phyloP scores from a whole-genome alignment of 805 yeast species.

The Candida vartiovaarae region DNA sequence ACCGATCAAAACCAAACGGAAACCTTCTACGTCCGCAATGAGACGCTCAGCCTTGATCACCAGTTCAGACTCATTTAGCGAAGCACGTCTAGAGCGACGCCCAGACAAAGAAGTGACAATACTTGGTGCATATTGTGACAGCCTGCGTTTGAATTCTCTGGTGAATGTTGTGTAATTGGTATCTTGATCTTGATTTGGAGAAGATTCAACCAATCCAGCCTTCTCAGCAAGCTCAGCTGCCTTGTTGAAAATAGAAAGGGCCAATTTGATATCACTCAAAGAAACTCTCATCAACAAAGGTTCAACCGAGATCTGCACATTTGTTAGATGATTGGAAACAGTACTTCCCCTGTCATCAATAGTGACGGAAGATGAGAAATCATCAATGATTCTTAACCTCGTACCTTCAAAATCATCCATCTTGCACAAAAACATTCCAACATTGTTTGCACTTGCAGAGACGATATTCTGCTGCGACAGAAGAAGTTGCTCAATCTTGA shows the following conservation, averaged over 20 bases:
- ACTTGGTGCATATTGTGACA: slow-evolving; percentile 66
- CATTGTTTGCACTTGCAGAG: slow-evolving; percentile 62
- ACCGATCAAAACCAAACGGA: slow-evolving; percentile 78
- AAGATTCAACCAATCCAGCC: slow-evolving; percentile 15
- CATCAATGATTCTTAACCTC: slow-evolving; percentile 74
- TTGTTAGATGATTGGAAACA: slow-evolving; percentile 48
- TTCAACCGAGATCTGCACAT: slow-evolving; percentile 65
- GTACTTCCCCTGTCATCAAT: slow-evolving; percentile 67
- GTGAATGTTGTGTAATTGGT: slow-evolving; percentile 37
- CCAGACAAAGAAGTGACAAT: slow-evolving; percentile 45
- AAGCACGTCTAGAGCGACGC: slow-evolving; percentile 16
- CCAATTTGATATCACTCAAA: slow-evolving; percentile 77
- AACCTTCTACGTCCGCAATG: slow-evolving; percentile 60
- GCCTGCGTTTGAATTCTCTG: slow-evolving; percentile 52
- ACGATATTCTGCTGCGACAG: slow-evolving; percentile 61
- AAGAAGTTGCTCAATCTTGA: slow-evolving; percentile 75
- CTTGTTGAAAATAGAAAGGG: slow-evolving; percentile 61
- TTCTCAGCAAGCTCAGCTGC: slow-evolving; percentile 45
- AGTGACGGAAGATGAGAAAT: slow-evolving; percentile 72
- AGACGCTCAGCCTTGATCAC: slow-evolving; percentile 64
- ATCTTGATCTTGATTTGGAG: slow-evolving; percentile 9
- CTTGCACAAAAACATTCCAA: slow-evolving; percentile 78
- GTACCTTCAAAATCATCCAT: slow-evolving; percentile 64
- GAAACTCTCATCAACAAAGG: slow-evolving; percentile 79
- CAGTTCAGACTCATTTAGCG: slow-evolving; percentile 27